A percentile compares a stretch with the other conserved stretches of the same genome.
Evolutionary conservation across 495 filamentous ascomycete species (phyloP).

Genomic region (Bacidia gigantensis): DNA sequence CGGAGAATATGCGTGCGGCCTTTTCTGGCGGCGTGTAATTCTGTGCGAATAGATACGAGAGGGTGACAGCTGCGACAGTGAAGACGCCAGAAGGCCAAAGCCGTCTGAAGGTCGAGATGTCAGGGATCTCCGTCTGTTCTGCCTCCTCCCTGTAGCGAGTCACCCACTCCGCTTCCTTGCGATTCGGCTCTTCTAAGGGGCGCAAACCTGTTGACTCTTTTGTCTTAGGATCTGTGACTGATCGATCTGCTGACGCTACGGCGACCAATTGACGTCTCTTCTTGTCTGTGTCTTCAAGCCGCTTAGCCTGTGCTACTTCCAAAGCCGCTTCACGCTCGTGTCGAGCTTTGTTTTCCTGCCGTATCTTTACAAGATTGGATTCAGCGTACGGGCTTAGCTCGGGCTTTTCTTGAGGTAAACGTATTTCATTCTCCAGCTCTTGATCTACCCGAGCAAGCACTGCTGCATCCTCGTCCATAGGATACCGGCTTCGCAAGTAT

Average conservation of each 20-base stretch:
- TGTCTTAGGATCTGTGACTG: background rate
- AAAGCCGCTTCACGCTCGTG: slow-evolving; percentile 27
- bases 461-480: slow-evolving; percentile 61
- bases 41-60: slow-evolving; percentile 39
- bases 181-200: background rate
- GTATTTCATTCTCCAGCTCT: slow-evolving; percentile 33
- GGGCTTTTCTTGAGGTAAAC: slow-evolving; percentile 30
- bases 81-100: slow-evolving; percentile 52
- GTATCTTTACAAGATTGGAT: slow-evolving; percentile 36
- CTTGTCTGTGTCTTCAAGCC: slow-evolving; percentile 31
- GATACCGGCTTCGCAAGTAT: slow-evolving; percentile 54
- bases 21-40: slow-evolving; percentile 49
- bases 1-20: slow-evolving; percentile 51
- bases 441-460: slow-evolving; percentile 48
- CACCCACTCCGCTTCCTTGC: slow-evolving; percentile 25
- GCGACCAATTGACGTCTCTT: slow-evolving; percentile 13
- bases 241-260: slow-evolving; percentile 15
- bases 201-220: background rate
- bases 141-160: slow-evolving; percentile 32
- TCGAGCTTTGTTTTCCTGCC: slow-evolving; percentile 33
- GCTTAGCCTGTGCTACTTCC: slow-evolving; percentile 20
- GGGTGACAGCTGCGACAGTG: slow-evolving; percentile 34
- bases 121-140: slow-evolving; percentile 22
- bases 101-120: slow-evolving; percentile 40
- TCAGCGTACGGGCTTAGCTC: slow-evolving; percentile 29